Evolutionary conservation across 192 early-diverging fungal genomes (phyloP), one percentile per base, ranked within the genome.

Genomic region (Linnemannia elongata): DNA sequence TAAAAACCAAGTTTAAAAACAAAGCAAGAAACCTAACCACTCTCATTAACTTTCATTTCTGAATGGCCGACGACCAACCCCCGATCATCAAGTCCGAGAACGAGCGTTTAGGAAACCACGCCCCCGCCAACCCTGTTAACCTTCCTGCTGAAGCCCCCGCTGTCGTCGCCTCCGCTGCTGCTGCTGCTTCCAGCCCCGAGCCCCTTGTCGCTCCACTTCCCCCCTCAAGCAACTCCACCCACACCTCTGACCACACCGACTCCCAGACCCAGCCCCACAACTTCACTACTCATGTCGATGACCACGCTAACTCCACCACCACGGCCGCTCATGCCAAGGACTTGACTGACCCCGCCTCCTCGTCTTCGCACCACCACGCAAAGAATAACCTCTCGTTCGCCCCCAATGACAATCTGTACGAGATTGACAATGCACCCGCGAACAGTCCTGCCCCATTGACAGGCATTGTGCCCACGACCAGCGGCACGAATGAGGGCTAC

Each of bases 401-500:
- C 7, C 24, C 55, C 22, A 57, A 57, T 0, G 55, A 57, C 55
- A 27, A 57, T 24, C n/a, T 57, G 17, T 57, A 57, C 55, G 55
- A 57, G 55, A 57, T 57, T 57, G 55, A 27, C n/a, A 57, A n/a
- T 57, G 55, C 55, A 0, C 24, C 55, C 27, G 55, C 55, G 8
- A n/a, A 57, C 55, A 57, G n/a, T 24, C 55, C 55, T 12, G 55
- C 55, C 22, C 10, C 22, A n/a, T 57, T 57, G 55, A 7, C n/a
- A 9, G n/a, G n/a, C n/a, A 57, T 57, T 27, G n/a, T 7, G 1
- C 55, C 22, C 55, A 57, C 55, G 55, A 57, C 55, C 55, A 57
- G 55, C n/a, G 55, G 49, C 18, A 52, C 49, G 18, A 52, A 52
- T 17, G 84, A 87, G 39, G 84, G 84, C 57, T 87, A 87, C 76